Percentiles rank a stretch among this genome's conserved stretches.
Evolutionary conservation across 192 early-diverging fungal species (phyloP).

Genomic region (Umbelopsis vinacea): DNA sequence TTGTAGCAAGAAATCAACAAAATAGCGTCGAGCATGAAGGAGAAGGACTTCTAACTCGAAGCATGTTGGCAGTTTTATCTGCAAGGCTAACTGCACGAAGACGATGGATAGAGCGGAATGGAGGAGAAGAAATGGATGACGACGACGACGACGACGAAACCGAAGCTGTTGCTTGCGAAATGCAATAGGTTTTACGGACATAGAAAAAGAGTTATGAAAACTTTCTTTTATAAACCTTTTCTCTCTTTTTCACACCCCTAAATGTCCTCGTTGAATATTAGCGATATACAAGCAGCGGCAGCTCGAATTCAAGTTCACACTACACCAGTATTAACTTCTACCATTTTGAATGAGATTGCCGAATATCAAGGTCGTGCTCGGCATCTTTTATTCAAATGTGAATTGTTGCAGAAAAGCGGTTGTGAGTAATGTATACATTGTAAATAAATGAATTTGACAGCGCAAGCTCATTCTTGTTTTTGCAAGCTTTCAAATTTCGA

Average conservation of each 20-base stretch:
- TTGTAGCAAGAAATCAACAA: neutral
- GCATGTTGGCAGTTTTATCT: constrained; percentile 3
- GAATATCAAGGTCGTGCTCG: neutral
- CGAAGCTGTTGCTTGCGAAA: constrained; percentile 13
- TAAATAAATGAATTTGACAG: neutral
- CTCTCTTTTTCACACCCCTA: neutral
- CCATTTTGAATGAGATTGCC: constrained; percentile 36
- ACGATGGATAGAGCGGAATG: constrained; percentile 9
- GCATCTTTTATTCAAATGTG: constrained; percentile 58
- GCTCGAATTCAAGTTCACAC: constrained; percentile 45
- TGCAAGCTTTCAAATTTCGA: constrained; percentile 57
- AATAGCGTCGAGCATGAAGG: neutral
- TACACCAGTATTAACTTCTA: constrained; percentile 52
- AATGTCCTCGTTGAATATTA: constrained; percentile 8
- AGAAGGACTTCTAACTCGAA: constrained; percentile 5
- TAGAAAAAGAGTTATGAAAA: neutral
- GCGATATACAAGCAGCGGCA: constrained; percentile 39
- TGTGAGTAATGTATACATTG: constrained; percentile 32
- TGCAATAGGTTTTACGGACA: neutral
- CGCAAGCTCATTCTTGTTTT: neutral
- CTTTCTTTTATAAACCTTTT: neutral
- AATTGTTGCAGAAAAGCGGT: constrained; percentile 50
- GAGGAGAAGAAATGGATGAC: constrained; percentile 4
- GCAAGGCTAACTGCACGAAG: constrained; percentile 12
- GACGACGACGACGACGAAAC: constrained; percentile 15